Percentiles rank a stretch among this genome's conserved stretches.
Evolutionary conservation across 805 yeast species (phyloP).

Genomic region (Grigorovia yakushimaensis): DNA sequence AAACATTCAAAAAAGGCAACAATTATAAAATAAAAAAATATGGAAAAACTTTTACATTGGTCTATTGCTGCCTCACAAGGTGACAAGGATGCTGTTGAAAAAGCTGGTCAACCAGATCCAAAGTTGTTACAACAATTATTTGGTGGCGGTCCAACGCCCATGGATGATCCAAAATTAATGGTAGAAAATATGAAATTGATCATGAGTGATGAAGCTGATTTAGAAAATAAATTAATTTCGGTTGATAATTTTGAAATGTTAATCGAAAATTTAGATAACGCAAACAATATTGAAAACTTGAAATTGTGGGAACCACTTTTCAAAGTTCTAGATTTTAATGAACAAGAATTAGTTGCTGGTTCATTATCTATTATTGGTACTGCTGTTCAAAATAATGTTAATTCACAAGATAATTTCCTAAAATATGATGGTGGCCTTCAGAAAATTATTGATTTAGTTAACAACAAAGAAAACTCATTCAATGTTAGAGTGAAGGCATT

Average conservation of each 20-base stretch:
- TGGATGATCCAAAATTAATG: constrained; percentile 85
- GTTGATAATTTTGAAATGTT: constrained; percentile 89
- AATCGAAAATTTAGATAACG: constrained; percentile 88
- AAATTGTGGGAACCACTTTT: constrained; percentile 70
- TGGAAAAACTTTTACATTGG: constrained; percentile 93
- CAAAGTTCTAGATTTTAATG: constrained; percentile 38
- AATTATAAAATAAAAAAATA: constrained; percentile 19
- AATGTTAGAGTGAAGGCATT: constrained; percentile 52
- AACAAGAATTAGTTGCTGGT: constrained; percentile 39
- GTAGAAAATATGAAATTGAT: constrained; percentile 59
- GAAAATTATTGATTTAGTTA: constrained; percentile 37
- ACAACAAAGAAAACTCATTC: constrained; percentile 16
- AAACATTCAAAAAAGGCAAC: neutral
- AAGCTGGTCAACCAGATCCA: constrained; percentile 69
- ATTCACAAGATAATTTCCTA: constrained; percentile 57
- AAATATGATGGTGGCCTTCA: constrained; percentile 40
- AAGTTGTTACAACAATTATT: constrained; percentile 68
- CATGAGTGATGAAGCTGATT: constrained; percentile 43
- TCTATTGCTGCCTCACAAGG: constrained; percentile 70
- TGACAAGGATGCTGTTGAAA: constrained; percentile 56
- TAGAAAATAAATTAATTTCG: constrained; percentile 62
- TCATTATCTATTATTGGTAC: constrained; percentile 77
- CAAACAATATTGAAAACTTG: constrained; percentile 79
- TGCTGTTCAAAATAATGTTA: constrained; percentile 85
- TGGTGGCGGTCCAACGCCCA: constrained; percentile 46